These are phyloP conservation scores for Tillandsia fasciculata DNA, from an alignment of 176 grass and related monocot genomes.

Conservation along the genomic window DNA sequence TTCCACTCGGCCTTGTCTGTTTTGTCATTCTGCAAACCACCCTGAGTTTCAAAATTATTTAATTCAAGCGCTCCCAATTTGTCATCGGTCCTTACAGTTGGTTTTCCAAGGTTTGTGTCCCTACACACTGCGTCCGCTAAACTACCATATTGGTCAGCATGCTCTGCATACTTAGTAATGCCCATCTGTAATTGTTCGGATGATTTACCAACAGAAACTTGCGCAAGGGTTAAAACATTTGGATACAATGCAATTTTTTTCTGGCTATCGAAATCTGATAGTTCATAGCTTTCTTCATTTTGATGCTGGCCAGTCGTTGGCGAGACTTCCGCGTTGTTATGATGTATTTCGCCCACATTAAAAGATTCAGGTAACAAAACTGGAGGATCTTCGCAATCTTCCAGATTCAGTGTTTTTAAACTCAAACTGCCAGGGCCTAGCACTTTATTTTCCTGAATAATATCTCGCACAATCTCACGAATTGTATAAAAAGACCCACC, in stretches of 20 bases:
- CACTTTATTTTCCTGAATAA: conserved; percentile 93
- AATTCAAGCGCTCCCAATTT: conserved; percentile 1
- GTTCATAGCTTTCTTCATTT: conserved; percentile 1
- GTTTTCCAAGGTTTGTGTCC: conserved; percentile 21
- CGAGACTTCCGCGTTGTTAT: conserved; percentile 22
- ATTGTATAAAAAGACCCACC: conserved; percentile 95
- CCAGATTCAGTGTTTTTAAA: conserved; percentile 48
- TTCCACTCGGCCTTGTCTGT: background rate
- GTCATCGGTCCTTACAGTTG: conserved; percentile 4
- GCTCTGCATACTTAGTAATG: conserved; percentile 19
- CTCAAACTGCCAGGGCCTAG: conserved; percentile 73
- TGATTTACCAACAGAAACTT: conserved; percentile 6
- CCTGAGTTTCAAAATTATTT: conserved; percentile 22
- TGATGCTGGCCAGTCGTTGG: conserved; percentile 2
- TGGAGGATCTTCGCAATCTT: conserved; percentile 35
- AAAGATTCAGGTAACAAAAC: conserved; percentile 1
- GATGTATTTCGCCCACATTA: conserved; percentile 13
- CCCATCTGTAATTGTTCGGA: conserved; percentile 20
- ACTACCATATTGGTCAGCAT: conserved; percentile 20
- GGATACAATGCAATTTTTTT: conserved; percentile 19
- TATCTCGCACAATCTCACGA: conserved; percentile 84
- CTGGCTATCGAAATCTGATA: conserved; percentile 8
- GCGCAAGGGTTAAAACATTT: conserved; percentile 16
- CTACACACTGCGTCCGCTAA: background rate
- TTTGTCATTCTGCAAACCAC: conserved; percentile 1